Conservation (phyloP, 2,329 filamentous ascomycete genomes). For the Shiraia sp. region DNA sequence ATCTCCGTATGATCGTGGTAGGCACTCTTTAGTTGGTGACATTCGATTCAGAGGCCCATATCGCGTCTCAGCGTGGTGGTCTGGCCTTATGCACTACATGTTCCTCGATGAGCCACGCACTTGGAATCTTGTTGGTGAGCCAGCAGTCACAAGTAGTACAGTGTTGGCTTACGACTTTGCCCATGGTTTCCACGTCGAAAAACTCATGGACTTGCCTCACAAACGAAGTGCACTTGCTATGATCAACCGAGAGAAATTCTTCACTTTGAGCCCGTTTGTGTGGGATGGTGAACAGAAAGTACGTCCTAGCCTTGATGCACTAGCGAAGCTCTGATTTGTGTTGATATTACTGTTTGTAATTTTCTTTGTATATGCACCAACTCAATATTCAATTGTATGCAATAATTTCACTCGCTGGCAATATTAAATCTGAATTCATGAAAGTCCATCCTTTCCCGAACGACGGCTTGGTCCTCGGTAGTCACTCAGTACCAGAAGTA, state of each 20-base stretch:
- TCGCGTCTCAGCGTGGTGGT: constrained; percentile 63
- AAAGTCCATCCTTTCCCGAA: too few relatives aligned
- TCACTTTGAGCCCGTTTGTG: constrained; percentile 65
- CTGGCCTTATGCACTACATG: constrained; percentile 61
- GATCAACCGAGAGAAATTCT: constrained; percentile 69
- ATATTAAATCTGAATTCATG: too few relatives aligned
- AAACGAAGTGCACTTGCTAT: constrained; percentile 71
- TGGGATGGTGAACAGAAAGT: constrained; percentile 44
- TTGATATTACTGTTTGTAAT: too few relatives aligned
- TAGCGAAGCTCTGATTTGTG: constrained; percentile 21
- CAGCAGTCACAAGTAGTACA: constrained; percentile 69
- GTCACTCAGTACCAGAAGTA: too few relatives aligned
- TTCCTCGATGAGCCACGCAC: constrained; percentile 64
- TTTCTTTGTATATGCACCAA: too few relatives aligned
- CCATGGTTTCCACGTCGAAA: constrained; percentile 72
- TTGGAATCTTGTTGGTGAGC: constrained; percentile 65
- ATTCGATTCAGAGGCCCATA: constrained; percentile 58
- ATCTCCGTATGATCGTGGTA: constrained; percentile 61
- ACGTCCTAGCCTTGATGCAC: constrained; percentile 38
- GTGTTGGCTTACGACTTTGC: constrained; percentile 76
- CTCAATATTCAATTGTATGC: too few relatives aligned
- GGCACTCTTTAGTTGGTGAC: constrained; percentile 64
- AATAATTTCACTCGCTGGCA: too few relatives aligned
- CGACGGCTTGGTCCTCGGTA: too few relatives aligned
- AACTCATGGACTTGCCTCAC: constrained; percentile 72